These are phyloP conservation scores for Phellopilus nigrolimitatus DNA, from an alignment of 1,284 basidiomycete species.

Conservation along the genomic window DNA sequence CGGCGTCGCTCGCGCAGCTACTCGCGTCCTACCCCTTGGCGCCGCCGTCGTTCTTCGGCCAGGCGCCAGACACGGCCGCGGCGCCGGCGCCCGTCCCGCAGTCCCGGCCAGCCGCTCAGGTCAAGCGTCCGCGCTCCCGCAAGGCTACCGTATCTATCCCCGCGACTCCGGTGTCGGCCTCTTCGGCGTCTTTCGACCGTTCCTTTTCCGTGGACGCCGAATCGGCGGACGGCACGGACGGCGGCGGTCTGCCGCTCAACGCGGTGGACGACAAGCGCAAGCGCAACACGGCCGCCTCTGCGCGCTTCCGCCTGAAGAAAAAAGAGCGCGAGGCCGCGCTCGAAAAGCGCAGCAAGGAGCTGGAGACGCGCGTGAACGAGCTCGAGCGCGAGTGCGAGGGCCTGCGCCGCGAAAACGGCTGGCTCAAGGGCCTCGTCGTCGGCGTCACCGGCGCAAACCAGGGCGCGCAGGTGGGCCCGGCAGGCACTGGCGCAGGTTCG, in stretches of 20 bases:
- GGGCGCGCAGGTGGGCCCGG: slow-evolving; percentile 28
- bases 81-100: slow-evolving; percentile 29
- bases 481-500: not conserved
- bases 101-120: slow-evolving; percentile 17
- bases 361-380: slow-evolving; percentile 78
- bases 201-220: slow-evolving; percentile 31
- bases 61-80: slow-evolving; percentile 25
- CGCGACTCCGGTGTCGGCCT: slow-evolving; percentile 25
- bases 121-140: slow-evolving; percentile 52
- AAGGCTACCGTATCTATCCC: slow-evolving; percentile 32
- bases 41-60: slow-evolving; percentile 24
- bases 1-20: slow-evolving; percentile 60
- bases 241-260: slow-evolving; percentile 28
- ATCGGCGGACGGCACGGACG: slow-evolving; percentile 22
- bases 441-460: slow-evolving; percentile 68
- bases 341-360: slow-evolving; percentile 85
- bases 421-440: slow-evolving; percentile 90
- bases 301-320: slow-evolving; percentile 98
- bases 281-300: slow-evolving; percentile 93
- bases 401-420: slow-evolving; percentile 88
- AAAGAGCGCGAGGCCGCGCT: slow-evolving; percentile 95
- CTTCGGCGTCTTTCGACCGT: slow-evolving; percentile 15
- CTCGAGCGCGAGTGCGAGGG: slow-evolving; percentile 90
- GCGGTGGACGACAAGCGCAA: slow-evolving; percentile 87
- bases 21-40: slow-evolving; percentile 47